Conservation (phyloP, 768 basidiomycete genomes). For the Psilocybe azurescens region DNA sequence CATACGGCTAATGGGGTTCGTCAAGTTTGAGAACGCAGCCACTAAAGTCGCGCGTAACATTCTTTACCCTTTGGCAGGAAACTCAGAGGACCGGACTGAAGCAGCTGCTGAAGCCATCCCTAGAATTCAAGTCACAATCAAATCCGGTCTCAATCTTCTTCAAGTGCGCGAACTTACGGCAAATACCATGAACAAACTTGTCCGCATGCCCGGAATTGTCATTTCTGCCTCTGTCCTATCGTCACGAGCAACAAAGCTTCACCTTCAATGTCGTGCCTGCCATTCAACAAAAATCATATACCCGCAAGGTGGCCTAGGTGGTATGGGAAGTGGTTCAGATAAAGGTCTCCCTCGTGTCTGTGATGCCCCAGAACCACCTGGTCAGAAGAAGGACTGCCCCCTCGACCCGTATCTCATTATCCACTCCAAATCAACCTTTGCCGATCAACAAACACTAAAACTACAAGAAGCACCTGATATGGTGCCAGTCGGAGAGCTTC, state of each 20-base stretch:
- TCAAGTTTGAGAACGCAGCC: constrained; percentile 92
- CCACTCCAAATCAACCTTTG: constrained; percentile 92
- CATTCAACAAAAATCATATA: constrained; percentile 79
- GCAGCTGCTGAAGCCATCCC: constrained; percentile 48
- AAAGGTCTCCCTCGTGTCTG: constrained; percentile 87
- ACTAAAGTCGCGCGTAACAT: constrained; percentile 84
- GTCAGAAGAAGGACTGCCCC: constrained; percentile 94
- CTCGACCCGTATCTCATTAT: constrained; percentile 95
- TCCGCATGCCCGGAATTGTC: constrained; percentile 96
- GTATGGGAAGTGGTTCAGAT: constrained; percentile 86
- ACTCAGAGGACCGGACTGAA: constrained; percentile 47
- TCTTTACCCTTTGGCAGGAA: constrained; percentile 77
- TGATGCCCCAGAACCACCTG: constrained; percentile 78
- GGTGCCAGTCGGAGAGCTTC: constrained; percentile 98
- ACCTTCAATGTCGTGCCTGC: constrained; percentile 93
- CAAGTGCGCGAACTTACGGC: constrained; percentile 95
- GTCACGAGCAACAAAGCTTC: constrained; percentile 90
- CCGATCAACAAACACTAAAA: constrained; percentile 96
- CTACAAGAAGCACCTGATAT: constrained; percentile 99
- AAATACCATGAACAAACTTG: constrained; percentile 93
- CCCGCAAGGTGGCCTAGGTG: constrained; percentile 80
- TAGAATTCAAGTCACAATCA: constrained; percentile 86
- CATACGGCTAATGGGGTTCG: background rate
- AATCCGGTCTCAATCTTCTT: constrained; percentile 90
- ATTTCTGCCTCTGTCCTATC: constrained; percentile 95